Base-by-base conservation (phyloP, 106 monocot species). In the Apostasia ramifera region DNA sequence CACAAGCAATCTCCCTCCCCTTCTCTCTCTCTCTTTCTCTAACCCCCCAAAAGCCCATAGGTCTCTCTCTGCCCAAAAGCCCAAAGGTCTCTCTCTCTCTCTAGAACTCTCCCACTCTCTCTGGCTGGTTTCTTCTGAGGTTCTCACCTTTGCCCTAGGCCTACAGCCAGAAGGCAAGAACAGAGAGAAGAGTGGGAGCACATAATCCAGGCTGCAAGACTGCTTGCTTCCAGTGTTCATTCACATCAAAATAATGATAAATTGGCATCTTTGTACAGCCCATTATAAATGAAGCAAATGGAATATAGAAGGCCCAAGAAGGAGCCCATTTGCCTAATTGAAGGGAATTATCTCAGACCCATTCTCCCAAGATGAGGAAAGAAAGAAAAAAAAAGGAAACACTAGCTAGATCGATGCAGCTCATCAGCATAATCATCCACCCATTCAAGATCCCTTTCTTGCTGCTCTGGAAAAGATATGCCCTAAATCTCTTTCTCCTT, bases 271-370 rank as follows among this genome's bases (percentile, higher is more conserved):
- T 73, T 55, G 68, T 79, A 83, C 82, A 81, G 69, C 68, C 66
- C 78, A 77, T 76, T 78, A 81, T 47, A 76, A 88, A 81, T 47
- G 76, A 88, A 91, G 79, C 85, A 88, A 85, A 83, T 67, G 83
- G 86, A 84, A 95, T 91, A 85, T 91, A 80, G 62, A 80, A 79
- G 75, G 57, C 66, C 71, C 71, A 53, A 73, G 78, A 55, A 50
- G 55, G 73, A 84, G 76, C 41, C 71, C 67, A 71, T 78, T 78
- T 77, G 68, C 71, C 60, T 38, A 74, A 55, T 56, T 38, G 82
- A 80, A 75, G 79, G 81, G 81, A 82, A 26, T 26, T 87, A 74
- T 80, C 72, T 82, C 81, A 80, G 79, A 82, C 71, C 55, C 84
- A 72, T 58, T 26, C n/a, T 57, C 71, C 73, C 84, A 78, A 78